Base-by-base conservation (phyloP, 1,284 basidiomycete genomes). In the Fomitopsis pinicola region DNA sequence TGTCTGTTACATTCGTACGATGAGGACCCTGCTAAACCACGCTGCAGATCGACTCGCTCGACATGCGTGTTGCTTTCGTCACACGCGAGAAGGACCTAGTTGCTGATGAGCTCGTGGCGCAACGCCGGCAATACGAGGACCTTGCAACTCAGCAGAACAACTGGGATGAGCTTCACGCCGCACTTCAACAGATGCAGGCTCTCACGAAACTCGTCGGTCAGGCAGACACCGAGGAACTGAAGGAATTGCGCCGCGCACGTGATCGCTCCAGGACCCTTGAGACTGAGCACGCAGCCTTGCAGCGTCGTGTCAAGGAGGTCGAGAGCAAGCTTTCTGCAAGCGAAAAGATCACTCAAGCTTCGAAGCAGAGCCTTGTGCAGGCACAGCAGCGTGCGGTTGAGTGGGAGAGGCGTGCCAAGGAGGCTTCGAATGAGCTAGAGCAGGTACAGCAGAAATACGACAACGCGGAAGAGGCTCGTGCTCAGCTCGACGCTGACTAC, bases 381-480 rank as follows among this genome's bases (percentile, higher is more conserved):
- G 86, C 88, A 30, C 88, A 92, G 65, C 88, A 91, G 69, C 88
- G 89, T 40, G 80, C 88, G 3, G 76, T 82, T 2, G 91, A 93
- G 66, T 92, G 89, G 89, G 91, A 93, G 74, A 82, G 81, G 65
- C 85, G 86, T 44, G 83, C 88, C n/a, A 86, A 86, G 68, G 88
- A 89, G 63, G 80, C 81, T 57, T 87, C 91, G 71, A 76, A 76
- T 19, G 80, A 87, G 62, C 72, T 91, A 17, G 86, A 88, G 67
- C 69, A 79, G 62, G 80, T 79, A 17, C 80, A 80, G 62, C 84
- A 82, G 53, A 81, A 82, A 67, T 71, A 90, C 15, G 87, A 92
- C 48, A 82, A 88, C 55, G 76, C 80, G 6, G 89, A 92, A 64
- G 84, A 88, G 68, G 79, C 77, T 0, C 82, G 84, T 19, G 71